Percentiles rank a stretch among this genome's conserved stretches.
phyloP scores from a whole-genome alignment of 371 early-diverging fungal species.

The Circinella minor region DNA sequence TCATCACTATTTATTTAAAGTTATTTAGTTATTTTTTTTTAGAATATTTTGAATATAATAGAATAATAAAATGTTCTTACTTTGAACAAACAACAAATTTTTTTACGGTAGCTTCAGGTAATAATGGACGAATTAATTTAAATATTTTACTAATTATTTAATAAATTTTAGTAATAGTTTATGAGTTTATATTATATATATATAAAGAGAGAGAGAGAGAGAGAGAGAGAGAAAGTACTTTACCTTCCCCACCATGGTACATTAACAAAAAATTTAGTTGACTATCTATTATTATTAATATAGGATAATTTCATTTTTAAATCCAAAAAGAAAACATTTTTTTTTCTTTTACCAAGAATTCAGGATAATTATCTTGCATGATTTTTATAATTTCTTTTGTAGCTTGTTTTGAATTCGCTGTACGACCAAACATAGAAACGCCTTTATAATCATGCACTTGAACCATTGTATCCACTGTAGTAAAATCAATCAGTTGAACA shows the following conservation, averaged over 20 bases:
- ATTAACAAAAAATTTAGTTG: slow-evolving; percentile 63
- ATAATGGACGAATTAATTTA: slow-evolving; percentile 54
- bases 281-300: slow-evolving; percentile 18
- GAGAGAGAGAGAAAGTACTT: too few species aligned
- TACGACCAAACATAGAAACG: slow-evolving; percentile 55
- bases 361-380: slow-evolving; percentile 70
- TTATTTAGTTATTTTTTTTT: slow-evolving; percentile 5
- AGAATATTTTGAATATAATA: not conserved
- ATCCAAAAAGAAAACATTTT: too few species aligned
- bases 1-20: slow-evolving; percentile 21
- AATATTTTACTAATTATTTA: slow-evolving; percentile 47
- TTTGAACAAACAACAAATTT: slow-evolving; percentile 62
- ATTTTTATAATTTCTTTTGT: slow-evolving; percentile 57
- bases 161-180: not conserved
- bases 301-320: too few species aligned
- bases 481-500: slow-evolving; percentile 54
- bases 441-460: slow-evolving; percentile 70
- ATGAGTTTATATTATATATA: not conserved
- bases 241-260: slow-evolving; percentile 68
- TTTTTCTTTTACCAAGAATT: slow-evolving; percentile 63
- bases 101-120: slow-evolving; percentile 61
- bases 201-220: too few species aligned
- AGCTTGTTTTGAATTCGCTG: slow-evolving; percentile 54
- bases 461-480: slow-evolving; percentile 59
- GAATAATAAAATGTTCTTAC: too few species aligned